These are phyloP conservation scores for Parasarocladium wereldwijsianum DNA, from an alignment of 2,329 filamentous ascomycete genomes.

Conservation along the genomic window DNA sequence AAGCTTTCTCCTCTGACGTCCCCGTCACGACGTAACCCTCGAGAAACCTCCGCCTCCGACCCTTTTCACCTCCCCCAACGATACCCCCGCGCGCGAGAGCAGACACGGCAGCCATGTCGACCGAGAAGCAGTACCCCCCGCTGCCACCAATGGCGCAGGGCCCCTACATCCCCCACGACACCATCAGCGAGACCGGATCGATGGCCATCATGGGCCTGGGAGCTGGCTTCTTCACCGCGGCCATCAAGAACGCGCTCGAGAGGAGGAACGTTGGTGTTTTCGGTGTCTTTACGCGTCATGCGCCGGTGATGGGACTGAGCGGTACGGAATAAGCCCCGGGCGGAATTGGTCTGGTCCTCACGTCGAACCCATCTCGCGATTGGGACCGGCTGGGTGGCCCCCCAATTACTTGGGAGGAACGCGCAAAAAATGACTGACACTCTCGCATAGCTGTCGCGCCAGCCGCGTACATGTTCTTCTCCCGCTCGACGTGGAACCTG, in stretches of 20 bases:
- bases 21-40: too few species aligned
- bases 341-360: too few species aligned
- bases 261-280: slow-evolving; percentile 69
- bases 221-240: slow-evolving; percentile 57
- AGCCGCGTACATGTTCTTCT: slow-evolving; percentile 64
- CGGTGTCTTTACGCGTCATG: slow-evolving; percentile 68
- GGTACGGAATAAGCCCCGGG: too few species aligned
- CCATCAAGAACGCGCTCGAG: slow-evolving; percentile 74
- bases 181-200: slow-evolving; percentile 51
- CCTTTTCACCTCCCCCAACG: slow-evolving; percentile 2
- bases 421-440: not conserved
- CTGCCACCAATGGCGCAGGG: not conserved
- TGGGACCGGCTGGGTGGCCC: slow-evolving; percentile 6
- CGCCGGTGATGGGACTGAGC: slow-evolving; percentile 49
- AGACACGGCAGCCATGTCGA: slow-evolving; percentile 21
- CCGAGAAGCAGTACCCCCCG: slow-evolving; percentile 7
- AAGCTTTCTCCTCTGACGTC: slow-evolving; percentile 2
- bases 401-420: not conserved
- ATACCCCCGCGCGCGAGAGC: slow-evolving; percentile 5
- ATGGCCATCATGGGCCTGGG: slow-evolving; percentile 49
- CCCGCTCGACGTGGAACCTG: slow-evolving; percentile 66
- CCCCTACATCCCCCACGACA: slow-evolving; percentile 59
- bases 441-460: slow-evolving; percentile 29
- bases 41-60: slow-evolving; percentile 1
- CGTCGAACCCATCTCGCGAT: slow-evolving; percentile 1